Evolutionary conservation across 805 yeast genomes (phyloP), one percentile per base, ranked within the genome.

Genomic region (Lipomyces chichibuensis): DNA sequence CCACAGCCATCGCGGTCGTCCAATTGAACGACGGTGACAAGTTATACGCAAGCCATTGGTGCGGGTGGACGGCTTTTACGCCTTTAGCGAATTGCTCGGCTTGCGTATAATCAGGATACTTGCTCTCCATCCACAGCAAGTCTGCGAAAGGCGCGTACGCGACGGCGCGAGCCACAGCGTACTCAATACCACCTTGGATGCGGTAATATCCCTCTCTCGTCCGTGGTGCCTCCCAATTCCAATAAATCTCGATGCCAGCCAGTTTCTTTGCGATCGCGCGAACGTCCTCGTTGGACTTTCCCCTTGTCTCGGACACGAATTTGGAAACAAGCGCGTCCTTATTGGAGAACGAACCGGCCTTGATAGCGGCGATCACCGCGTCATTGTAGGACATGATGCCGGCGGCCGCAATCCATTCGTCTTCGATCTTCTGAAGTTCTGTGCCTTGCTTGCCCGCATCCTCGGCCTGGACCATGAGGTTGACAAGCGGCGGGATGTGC

Each of bases 51-150:
- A 94, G 85, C 98, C 98, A 93, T 81, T 94, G 93, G 72, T 90
- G 84, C 73, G 98, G 98, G 81, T 79, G 90, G 67, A 83, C 83
- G 43, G 86, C 85, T 78, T 88, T 86, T 72, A 94, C 96, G 76
- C 98, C 98, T 57, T 87, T 90, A 65, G 98, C 95, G 77, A 94
- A 94, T 82, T 92, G 97, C 80, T 88, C 86, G 71, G 98, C 98
- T 83, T 94, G 98, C 68, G 83, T 85, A 81, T 85, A 93, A 80
- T 92, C 97, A 73, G 98, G 98, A 74, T 91, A 85, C 79, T 93
- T 93, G 67, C 97, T 89, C 84, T 94, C 98, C 98, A 94, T 93
- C 98, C 98, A 94, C 74, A 93, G 88, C 82, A 94, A 84, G 80
- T 93, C 98, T 56, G 96, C 92, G 80, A 89, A 94, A 70, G 97